Percentiles rank a stretch among this genome's conserved stretches.
Evolutionary conservation across 1,139 yeast species (phyloP).

Genomic region (Ogataea hybrid): DNA sequence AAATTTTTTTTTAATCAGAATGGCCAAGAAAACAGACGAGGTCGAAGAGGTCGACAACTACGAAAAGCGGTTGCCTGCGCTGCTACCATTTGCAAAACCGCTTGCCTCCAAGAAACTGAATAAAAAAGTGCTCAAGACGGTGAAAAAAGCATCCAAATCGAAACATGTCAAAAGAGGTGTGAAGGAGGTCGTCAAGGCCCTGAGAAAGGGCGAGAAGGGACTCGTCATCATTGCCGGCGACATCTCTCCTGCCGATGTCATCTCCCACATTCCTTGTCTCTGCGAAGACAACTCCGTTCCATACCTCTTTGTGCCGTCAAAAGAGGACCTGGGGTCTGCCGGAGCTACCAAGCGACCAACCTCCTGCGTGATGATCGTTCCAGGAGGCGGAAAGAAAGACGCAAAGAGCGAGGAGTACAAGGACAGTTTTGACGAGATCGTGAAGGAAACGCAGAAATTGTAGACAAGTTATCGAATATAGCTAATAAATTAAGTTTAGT

Average conservation of each 20-base stretch:
- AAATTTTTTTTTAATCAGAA: constrained; percentile 27
- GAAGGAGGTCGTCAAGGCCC: constrained; percentile 96
- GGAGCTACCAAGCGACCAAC: constrained; percentile 99
- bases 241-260: constrained; percentile 95
- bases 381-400: constrained; percentile 87
- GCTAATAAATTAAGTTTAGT: constrained; percentile 3
- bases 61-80: constrained; percentile 86
- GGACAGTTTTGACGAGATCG: constrained; percentile 90
- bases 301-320: constrained; percentile 89
- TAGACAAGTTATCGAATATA: constrained; percentile 15
- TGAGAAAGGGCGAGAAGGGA: constrained; percentile 98
- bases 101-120: constrained; percentile 94
- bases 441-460: constrained; percentile 72
- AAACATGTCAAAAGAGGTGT: constrained; percentile 99
- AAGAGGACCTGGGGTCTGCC: constrained; percentile 97
- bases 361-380: constrained; percentile 95
- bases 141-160: constrained; percentile 96
- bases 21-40: constrained; percentile 53
- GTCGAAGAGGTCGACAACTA: constrained; percentile 69
- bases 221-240: constrained; percentile 96
- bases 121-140: constrained; percentile 92
- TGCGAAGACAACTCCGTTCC: constrained; percentile 95
- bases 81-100: constrained; percentile 90
- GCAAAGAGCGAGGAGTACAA: constrained; percentile 85
- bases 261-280: constrained; percentile 94